phyloP scores from a whole-genome alignment of 2,329 filamentous ascomycete species.

The Epichloe aotearoae region DNA sequence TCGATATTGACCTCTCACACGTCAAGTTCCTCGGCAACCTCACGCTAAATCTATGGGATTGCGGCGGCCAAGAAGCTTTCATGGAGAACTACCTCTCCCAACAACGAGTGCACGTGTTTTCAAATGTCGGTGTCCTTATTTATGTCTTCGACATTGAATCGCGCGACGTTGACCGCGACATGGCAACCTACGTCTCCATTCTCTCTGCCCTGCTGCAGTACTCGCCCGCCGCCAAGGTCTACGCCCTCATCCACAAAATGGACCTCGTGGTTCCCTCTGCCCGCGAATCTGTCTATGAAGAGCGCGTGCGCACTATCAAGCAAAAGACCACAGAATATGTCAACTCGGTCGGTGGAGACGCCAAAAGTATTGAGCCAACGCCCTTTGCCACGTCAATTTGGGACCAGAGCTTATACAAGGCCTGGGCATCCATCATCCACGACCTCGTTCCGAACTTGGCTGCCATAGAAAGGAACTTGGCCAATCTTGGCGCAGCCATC shows the following conservation, averaged over 20 bases:
- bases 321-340: conserved; percentile 52
- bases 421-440: conserved; percentile 97
- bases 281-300: conserved; percentile 71
- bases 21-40: conserved; percentile 98
- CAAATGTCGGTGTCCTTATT: conserved; percentile 89
- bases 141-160: conserved; percentile 99
- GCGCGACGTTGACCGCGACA: conserved; percentile 82
- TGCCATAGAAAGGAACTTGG: conserved; percentile 76
- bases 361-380: conserved; percentile 49
- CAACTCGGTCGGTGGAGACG: conserved; percentile 19
- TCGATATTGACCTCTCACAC: conserved; percentile 96
- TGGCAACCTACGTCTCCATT: conserved; percentile 84
- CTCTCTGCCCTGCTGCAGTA: conserved; percentile 80
- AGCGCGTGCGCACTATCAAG: conserved; percentile 65
- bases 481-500: conserved; percentile 69
- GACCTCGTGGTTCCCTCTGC: conserved; percentile 76
- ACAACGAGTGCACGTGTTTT: conserved; percentile 92
- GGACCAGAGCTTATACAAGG: conserved; percentile 97
- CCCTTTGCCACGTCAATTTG: conserved; percentile 95
- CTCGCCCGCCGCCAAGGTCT: conserved; percentile 69
- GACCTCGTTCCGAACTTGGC: conserved; percentile 89
- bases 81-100: conserved; percentile 97
- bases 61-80: conserved; percentile 95
- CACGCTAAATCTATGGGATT: conserved; percentile 97
- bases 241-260: conserved; percentile 97